phyloP scores from a whole-genome alignment of 2,329 filamentous ascomycete genomes.

The Colletotrichum liaoningense region DNA sequence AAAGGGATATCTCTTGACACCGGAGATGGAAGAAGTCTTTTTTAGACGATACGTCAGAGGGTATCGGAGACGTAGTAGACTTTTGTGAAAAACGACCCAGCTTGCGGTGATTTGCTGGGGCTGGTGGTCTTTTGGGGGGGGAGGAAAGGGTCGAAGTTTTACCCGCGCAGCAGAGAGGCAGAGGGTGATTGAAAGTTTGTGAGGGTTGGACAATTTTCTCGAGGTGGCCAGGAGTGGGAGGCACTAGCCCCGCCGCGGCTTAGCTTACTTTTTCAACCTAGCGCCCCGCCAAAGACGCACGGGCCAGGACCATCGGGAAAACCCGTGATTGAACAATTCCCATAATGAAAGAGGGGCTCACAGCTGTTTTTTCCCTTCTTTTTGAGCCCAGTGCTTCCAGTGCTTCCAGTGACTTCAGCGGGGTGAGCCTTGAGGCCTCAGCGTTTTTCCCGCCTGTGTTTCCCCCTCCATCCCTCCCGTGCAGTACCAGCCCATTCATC shows the following conservation, averaged over 20 bases:
- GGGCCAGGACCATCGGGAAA: slow-evolving; percentile 19
- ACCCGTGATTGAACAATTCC: slow-evolving; percentile 38
- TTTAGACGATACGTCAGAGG: slow-evolving; percentile 41
- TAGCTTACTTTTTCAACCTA: slow-evolving; percentile 32
- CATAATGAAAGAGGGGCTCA: slow-evolving; percentile 13
- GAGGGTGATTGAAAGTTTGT: slow-evolving; percentile 49
- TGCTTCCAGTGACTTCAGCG: not conserved
- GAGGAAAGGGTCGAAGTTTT: slow-evolving; percentile 52
- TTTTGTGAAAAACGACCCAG: slow-evolving; percentile 39
- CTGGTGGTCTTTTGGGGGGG: slow-evolving; percentile 48
- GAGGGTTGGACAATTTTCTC: slow-evolving; percentile 58
- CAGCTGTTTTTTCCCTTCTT: not conserved
- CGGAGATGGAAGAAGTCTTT: slow-evolving; percentile 26
- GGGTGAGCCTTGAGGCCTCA: not conserved
- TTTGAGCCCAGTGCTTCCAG: too few species aligned
- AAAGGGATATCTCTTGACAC: slow-evolving; percentile 12
- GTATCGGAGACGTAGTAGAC: slow-evolving; percentile 48
- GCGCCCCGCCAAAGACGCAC: slow-evolving; percentile 32
- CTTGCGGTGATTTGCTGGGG: slow-evolving; percentile 43
- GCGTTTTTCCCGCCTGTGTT: not conserved
- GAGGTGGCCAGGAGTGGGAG: slow-evolving; percentile 51
- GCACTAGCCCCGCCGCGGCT: slow-evolving; percentile 46
- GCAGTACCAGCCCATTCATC: too few species aligned
- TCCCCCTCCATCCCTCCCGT: not conserved
- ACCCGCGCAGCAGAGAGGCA: slow-evolving; percentile 49